phyloP scores from a whole-genome alignment of 441 rosid species.

The Jatropha multifida region DNA sequence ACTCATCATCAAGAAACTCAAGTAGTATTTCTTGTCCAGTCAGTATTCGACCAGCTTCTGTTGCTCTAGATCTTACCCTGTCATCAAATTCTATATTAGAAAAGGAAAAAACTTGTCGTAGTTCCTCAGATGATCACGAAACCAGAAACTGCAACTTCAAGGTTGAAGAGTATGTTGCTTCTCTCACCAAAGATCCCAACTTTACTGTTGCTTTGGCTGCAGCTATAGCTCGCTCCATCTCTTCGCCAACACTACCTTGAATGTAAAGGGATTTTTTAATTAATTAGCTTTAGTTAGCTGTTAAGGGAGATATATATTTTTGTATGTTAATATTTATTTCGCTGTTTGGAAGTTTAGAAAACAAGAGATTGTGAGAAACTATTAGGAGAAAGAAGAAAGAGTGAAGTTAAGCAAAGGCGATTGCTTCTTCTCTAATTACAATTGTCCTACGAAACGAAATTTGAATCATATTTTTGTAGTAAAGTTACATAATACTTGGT shows the following conservation, averaged over 20 bases:
- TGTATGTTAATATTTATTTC: background rate
- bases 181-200: conserved; percentile 73
- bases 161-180: conserved; percentile 70
- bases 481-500: too few species aligned
- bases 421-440: background rate
- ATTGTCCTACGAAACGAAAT: background rate
- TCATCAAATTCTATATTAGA: conserved; percentile 27
- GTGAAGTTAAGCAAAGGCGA: background rate
- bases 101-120: background rate
- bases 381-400: background rate
- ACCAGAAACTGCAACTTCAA: conserved; percentile 9
- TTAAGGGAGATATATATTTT: too few species aligned
- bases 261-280: background rate
- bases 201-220: conserved; percentile 79
- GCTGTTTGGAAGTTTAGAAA: background rate
- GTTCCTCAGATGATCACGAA: background rate
- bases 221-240: conserved; percentile 67
- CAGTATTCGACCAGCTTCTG: conserved; percentile 1
- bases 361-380: background rate
- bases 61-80: conserved; percentile 40
- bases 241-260: conserved; percentile 1
- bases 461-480: too few species aligned
- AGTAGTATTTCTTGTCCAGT: background rate
- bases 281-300: background rate
- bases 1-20: conserved; percentile 13